These are phyloP conservation scores for Pyracantha coccinea DNA, from an alignment of 331 rosid species.

Conservation along the genomic window DNA sequence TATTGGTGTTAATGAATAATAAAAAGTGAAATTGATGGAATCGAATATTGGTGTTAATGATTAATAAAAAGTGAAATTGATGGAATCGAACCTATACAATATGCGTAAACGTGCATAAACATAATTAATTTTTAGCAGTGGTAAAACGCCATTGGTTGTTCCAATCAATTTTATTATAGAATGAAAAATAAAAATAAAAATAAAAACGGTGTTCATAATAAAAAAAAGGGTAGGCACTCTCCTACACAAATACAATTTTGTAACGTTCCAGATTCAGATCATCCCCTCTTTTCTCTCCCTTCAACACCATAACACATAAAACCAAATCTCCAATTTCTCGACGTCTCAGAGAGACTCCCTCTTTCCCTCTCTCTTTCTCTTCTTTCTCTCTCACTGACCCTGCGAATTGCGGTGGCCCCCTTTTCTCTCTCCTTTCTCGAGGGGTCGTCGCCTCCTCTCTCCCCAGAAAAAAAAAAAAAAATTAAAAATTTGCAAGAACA, in stretches of 20 bases:
- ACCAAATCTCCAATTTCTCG: not conserved
- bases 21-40: too few relatives aligned
- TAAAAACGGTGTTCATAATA: too few relatives aligned
- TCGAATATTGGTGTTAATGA: too few relatives aligned
- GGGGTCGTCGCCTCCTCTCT: constrained; percentile 27
- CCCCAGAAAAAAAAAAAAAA: not conserved
- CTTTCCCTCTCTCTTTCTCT: too few relatives aligned
- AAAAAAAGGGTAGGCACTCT: not conserved
- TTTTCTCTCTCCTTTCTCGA: constrained; percentile 27
- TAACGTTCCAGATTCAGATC: not conserved
- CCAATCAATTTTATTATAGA: too few relatives aligned
- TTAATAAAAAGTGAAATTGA: too few relatives aligned
- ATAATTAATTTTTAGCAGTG: too few relatives aligned
- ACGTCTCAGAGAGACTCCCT: not conserved
- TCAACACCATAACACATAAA: not conserved
- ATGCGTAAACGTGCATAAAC: too few relatives aligned
- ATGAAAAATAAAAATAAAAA: too few relatives aligned
- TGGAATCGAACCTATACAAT: too few relatives aligned
- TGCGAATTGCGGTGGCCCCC: constrained; percentile 35
- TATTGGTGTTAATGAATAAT: too few relatives aligned
- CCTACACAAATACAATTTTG: not conserved
- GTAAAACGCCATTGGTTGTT: too few relatives aligned
- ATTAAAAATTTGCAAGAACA: not conserved
- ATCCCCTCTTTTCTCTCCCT: not conserved
- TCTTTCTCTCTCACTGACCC: constrained; percentile 2